phyloP scores from a whole-genome alignment of 352 stramenopile species.

The Pythium oligandrum region DNA sequence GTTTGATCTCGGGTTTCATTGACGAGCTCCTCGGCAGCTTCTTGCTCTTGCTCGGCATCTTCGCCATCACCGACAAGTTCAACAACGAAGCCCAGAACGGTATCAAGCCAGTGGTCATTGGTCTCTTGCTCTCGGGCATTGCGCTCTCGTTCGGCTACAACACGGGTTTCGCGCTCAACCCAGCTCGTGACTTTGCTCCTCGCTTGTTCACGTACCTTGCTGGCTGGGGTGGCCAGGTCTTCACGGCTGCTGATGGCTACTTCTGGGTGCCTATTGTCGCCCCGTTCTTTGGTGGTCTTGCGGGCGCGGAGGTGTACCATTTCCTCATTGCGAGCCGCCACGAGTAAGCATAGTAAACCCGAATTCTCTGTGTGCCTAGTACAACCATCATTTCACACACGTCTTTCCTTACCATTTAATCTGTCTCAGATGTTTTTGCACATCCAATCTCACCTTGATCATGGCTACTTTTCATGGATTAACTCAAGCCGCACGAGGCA shows the following conservation, averaged over 20 bases:
- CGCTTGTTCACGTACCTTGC: constrained; percentile 57
- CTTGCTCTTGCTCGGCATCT: constrained; percentile 61
- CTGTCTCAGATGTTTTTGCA: too few relatives aligned
- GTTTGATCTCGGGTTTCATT: constrained; percentile 49
- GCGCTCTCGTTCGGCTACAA: constrained; percentile 77
- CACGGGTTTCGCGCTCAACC: constrained; percentile 75
- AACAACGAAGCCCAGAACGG: constrained; percentile 66
- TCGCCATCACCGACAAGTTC: constrained; percentile 62
- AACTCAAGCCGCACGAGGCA: too few relatives aligned
- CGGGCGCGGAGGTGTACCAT: constrained; percentile 62
- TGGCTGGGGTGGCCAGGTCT: constrained; percentile 64
- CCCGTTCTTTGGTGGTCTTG: constrained; percentile 57
- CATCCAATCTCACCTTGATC: too few relatives aligned
- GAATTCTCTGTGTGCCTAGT: too few relatives aligned
- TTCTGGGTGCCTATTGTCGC: constrained; percentile 75
- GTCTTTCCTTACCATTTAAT: too few relatives aligned
- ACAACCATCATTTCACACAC: too few relatives aligned
- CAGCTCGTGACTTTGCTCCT: constrained; percentile 59
- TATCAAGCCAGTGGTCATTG: constrained; percentile 68
- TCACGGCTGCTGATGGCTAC: constrained; percentile 62
- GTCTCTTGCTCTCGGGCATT: constrained; percentile 67
- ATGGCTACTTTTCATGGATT: too few relatives aligned
- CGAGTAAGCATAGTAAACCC: constrained; percentile 2
- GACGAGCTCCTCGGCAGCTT: constrained; percentile 60
- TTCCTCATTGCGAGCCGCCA: constrained; percentile 62